Conservation (phyloP, 2,329 filamentous ascomycete species). For the Calonectria pseudoreteaudii region DNA sequence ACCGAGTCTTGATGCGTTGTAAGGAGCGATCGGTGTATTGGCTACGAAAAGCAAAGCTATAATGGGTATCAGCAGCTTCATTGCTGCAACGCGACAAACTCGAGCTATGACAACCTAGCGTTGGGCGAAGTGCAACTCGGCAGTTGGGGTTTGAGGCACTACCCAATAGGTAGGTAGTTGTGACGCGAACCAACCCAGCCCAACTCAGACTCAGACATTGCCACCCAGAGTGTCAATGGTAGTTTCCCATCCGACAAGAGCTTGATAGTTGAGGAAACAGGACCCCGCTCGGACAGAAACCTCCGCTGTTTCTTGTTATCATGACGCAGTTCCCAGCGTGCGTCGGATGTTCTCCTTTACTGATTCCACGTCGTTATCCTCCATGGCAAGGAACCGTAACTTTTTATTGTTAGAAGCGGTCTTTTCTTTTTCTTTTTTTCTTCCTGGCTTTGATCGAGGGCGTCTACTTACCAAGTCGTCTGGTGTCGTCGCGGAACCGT, state of each 20-base stretch:
- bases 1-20: neutral
- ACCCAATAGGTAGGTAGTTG: neutral
- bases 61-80: slow-evolving; percentile 36
- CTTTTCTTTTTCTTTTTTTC: neutral
- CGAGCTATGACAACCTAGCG: slow-evolving; percentile 6
- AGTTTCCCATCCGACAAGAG: neutral
- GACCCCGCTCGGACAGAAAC: neutral
- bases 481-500: slow-evolving; percentile 69
- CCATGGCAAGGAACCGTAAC: slow-evolving; percentile 76
- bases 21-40: slow-evolving; percentile 1
- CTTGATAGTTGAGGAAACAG: neutral
- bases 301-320: neutral
- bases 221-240: neutral
- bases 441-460: neutral
- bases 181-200: neutral
- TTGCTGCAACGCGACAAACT: slow-evolving; percentile 19
- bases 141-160: neutral
- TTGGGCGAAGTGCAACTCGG: neutral
- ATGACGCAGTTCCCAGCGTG: slow-evolving; percentile 55
- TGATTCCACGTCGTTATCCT: slow-evolving; percentile 67
- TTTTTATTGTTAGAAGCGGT: slow-evolving; percentile 45
- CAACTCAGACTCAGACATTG: slow-evolving; percentile 4
- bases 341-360: slow-evolving; percentile 70
- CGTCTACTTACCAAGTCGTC: slow-evolving; percentile 77
- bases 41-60: slow-evolving; percentile 7